Conservation (phyloP, 257 asterid genomes). For the Solanum rostratum region DNA sequence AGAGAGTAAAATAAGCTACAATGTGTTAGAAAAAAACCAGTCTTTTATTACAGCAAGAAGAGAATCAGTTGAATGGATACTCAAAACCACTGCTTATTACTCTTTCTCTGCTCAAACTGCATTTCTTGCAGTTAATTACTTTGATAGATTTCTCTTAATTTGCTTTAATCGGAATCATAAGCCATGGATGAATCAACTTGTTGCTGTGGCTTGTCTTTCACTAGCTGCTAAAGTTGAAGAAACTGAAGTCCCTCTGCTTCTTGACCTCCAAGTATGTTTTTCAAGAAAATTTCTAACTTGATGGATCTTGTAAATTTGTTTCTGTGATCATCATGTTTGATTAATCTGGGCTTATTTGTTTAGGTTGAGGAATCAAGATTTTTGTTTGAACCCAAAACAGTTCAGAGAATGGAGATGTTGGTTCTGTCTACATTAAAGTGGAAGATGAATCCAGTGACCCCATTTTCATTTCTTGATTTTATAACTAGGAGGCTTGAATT, state of each 20-base stretch:
- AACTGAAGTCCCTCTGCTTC: slow-evolving; percentile 57
- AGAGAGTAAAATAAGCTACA: slow-evolving; percentile 16
- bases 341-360: neutral
- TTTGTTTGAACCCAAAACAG: slow-evolving; percentile 46
- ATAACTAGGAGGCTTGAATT: slow-evolving; percentile 25
- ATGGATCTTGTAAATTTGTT: neutral
- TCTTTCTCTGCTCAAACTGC: slow-evolving; percentile 66
- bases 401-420: slow-evolving; percentile 63
- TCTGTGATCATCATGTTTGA: neutral
- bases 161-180: slow-evolving; percentile 15
- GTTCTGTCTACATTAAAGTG: slow-evolving; percentile 44
- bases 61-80: slow-evolving; percentile 63
- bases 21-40: slow-evolving; percentile 11
- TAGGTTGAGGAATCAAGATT: slow-evolving; percentile 46
- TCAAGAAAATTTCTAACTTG: neutral
- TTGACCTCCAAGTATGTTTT: slow-evolving; percentile 67
- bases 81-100: slow-evolving; percentile 29
- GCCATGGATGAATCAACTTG: slow-evolving; percentile 72
- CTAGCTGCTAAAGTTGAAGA: slow-evolving; percentile 84
- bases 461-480: slow-evolving; percentile 43
- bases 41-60: slow-evolving; percentile 20
- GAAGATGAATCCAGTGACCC: slow-evolving; percentile 71
- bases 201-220: slow-evolving; percentile 77
- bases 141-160: slow-evolving; percentile 43
- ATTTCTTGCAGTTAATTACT: slow-evolving; percentile 58